Conservation (phyloP, 2,329 filamentous ascomycete genomes). For the Neocucurbitaria cava region DNA sequence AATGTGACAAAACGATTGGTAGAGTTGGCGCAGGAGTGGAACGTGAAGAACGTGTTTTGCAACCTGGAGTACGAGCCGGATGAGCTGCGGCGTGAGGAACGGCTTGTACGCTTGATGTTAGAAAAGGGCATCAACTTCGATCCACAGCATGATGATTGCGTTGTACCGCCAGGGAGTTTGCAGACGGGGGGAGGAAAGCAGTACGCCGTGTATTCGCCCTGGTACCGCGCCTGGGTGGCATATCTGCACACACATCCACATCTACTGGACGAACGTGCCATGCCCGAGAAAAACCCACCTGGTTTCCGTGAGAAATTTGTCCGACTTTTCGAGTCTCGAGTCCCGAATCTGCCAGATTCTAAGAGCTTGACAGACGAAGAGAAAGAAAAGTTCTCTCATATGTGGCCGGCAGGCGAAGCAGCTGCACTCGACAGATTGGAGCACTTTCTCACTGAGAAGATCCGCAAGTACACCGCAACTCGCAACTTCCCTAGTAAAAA, state of each 20-base stretch:
- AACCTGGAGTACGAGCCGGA: constrained; percentile 95
- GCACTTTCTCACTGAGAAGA: constrained; percentile 56
- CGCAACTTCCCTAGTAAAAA: constrained; percentile 53
- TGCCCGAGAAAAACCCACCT: constrained; percentile 63
- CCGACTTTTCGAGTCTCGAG: constrained; percentile 37
- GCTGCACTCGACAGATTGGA: constrained; percentile 52
- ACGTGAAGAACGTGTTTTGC: constrained; percentile 75
- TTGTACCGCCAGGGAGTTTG: constrained; percentile 76
- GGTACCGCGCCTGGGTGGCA: constrained; percentile 78
- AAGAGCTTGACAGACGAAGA: constrained; percentile 62
- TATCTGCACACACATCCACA: constrained; percentile 74
- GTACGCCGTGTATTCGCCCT: constrained; percentile 84
- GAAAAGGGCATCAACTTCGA: constrained; percentile 71
- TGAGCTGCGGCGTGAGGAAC: constrained; percentile 79
- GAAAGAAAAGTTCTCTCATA: constrained; percentile 47
- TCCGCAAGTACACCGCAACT: constrained; percentile 48
- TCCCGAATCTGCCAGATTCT: constrained; percentile 62
- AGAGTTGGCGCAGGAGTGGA: constrained; percentile 73
- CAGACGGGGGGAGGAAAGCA: constrained; percentile 74
- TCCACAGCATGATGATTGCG: constrained; percentile 81
- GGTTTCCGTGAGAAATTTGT: constrained; percentile 57
- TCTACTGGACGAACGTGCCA: constrained; percentile 67
- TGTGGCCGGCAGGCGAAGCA: constrained; percentile 56
- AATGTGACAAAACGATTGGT: constrained; percentile 67
- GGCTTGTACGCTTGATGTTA: constrained; percentile 66